These are phyloP conservation scores for Shiraia bambusicola DNA, from an alignment of 2,329 filamentous ascomycete genomes.

Conservation along the genomic window DNA sequence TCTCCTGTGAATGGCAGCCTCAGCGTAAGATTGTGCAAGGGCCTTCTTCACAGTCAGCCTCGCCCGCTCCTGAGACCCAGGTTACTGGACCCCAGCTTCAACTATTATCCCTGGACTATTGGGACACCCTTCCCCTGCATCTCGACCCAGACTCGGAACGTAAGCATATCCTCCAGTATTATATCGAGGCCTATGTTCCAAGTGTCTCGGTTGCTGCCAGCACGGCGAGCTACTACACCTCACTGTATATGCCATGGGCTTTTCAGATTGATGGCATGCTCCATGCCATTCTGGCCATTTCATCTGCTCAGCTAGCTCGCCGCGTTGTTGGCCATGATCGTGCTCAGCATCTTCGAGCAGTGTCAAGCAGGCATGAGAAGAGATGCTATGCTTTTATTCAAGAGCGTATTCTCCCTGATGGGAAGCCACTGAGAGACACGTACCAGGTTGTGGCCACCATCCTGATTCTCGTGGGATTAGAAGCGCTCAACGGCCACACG, in stretches of 20 bases:
- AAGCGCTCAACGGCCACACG: constrained; percentile 39
- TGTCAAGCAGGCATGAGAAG: constrained; percentile 36
- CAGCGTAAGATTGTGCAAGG: constrained; percentile 26
- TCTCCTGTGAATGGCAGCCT: constrained; percentile 40
- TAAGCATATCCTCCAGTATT: constrained; percentile 38
- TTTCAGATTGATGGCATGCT: constrained; percentile 39
- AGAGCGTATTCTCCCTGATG: constrained; percentile 29
- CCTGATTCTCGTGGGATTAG: constrained; percentile 37
- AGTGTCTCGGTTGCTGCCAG: constrained; percentile 41
- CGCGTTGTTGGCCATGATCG: constrained; percentile 29
- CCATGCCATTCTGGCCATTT: constrained; percentile 39
- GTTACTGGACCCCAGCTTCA: constrained; percentile 15
- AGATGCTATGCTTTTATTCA: constrained; percentile 38
- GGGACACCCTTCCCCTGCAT: constrained; percentile 32
- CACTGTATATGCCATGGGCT: constrained; percentile 41
- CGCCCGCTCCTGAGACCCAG: constrained; percentile 16
- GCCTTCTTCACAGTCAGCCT: constrained; percentile 5
- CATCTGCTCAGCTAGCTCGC: constrained; percentile 38
- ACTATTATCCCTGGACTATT: constrained; percentile 28
- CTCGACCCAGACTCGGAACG: constrained; percentile 25
- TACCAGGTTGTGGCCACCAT: constrained; percentile 40
- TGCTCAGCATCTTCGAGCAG: constrained; percentile 29
- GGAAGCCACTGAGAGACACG: constrained; percentile 28
- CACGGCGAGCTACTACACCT: constrained; percentile 40
- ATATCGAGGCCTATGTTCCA: constrained; percentile 40